Conservation (phyloP, 495 filamentous ascomycete species). For the Aspergillus kassunensis region DNA sequence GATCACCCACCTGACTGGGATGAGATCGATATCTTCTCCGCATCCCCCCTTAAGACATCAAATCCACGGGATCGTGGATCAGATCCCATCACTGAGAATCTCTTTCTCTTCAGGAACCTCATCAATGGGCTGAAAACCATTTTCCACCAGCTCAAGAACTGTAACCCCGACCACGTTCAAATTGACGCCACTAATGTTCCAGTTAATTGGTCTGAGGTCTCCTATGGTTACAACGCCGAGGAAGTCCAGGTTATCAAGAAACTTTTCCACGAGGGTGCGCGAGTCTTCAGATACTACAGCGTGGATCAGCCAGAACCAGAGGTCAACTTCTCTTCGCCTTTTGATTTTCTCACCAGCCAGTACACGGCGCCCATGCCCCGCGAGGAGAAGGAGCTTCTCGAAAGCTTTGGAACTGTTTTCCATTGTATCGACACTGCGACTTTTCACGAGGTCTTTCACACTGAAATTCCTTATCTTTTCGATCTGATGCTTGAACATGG, state of each 20-base stretch:
- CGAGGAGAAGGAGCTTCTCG: slow-evolving; percentile 95
- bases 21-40: slow-evolving; percentile 94
- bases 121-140: slow-evolving; percentile 96
- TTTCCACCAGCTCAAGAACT: slow-evolving; percentile 89
- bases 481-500: slow-evolving; percentile 98
- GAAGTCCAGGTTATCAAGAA: slow-evolving; percentile 96
- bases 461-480: slow-evolving; percentile 93
- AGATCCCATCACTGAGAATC: slow-evolving; percentile 95
- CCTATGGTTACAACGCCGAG: slow-evolving; percentile 94
- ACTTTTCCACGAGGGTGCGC: slow-evolving; percentile 91
- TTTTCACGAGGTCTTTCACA: slow-evolving; percentile 97
- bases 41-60: slow-evolving; percentile 92
- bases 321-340: slow-evolving; percentile 68
- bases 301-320: slow-evolving; percentile 76
- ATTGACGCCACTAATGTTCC: slow-evolving; percentile 77
- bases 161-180: slow-evolving; percentile 64
- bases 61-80: slow-evolving; percentile 86
- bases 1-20: slow-evolving; percentile 87
- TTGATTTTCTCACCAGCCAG: slow-evolving; percentile 87
- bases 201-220: slow-evolving; percentile 90
- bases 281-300: slow-evolving; percentile 94
- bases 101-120: slow-evolving; percentile 97
- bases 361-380: slow-evolving; percentile 88
- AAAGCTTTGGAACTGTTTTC: slow-evolving; percentile 97
- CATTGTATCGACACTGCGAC: slow-evolving; percentile 98